These are phyloP conservation scores for Scutellaria barbata DNA, from an alignment of 257 asterid genomes.

Conservation along the genomic window DNA sequence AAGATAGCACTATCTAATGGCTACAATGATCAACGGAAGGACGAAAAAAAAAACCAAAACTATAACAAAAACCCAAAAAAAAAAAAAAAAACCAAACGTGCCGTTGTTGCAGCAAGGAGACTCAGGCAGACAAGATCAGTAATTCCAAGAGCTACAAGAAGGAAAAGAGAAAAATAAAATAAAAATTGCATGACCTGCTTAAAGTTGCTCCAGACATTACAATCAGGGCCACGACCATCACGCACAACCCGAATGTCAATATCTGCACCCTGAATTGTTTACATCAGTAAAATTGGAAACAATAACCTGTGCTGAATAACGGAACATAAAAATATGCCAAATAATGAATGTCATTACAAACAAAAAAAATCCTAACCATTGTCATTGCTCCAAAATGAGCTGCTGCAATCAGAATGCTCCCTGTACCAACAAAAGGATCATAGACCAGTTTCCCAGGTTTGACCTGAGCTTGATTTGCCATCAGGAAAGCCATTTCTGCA, in stretches of 20 bases:
- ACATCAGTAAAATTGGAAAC: constrained; percentile 41
- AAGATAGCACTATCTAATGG: not conserved
- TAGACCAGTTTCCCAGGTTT: constrained; percentile 83
- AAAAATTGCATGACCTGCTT: constrained; percentile 63
- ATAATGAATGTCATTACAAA: constrained; percentile 20
- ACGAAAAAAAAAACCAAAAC: not conserved
- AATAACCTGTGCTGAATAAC: not conserved
- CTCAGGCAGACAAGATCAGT: constrained; percentile 14
- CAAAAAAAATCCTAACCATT: constrained; percentile 63
- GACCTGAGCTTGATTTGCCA: constrained; percentile 97
- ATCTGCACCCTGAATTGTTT: constrained; percentile 92
- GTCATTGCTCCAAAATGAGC: constrained; percentile 99
- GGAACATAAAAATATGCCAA: not conserved
- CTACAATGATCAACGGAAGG: not conserved
- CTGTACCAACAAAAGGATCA: constrained; percentile 99
- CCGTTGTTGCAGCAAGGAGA: constrained; percentile 16
- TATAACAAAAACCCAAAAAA: not conserved
- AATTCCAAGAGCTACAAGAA: not conserved
- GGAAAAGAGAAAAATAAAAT: not conserved
- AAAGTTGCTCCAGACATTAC: constrained; percentile 95
- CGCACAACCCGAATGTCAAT: constrained; percentile 99
- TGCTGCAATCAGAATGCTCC: constrained; percentile 94
- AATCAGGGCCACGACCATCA: constrained; percentile 97
- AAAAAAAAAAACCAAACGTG: not conserved
- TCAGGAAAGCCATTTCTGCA: constrained; percentile 99